Conservation (phyloP, 164 flowering plant genomes). For the Akebia trifoliata region DNA sequence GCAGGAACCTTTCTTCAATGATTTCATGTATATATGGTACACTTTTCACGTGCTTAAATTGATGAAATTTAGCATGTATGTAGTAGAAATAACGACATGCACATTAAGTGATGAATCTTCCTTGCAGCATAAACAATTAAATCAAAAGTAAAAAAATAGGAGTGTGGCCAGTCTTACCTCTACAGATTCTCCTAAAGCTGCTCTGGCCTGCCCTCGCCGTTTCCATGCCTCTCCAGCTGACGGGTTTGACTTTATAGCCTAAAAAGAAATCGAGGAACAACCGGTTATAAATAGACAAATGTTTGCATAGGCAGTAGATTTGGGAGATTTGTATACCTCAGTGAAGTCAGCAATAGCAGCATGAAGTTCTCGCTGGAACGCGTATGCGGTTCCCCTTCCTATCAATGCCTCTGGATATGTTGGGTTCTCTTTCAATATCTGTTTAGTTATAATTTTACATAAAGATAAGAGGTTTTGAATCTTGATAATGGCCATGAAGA, state of each 20-base stretch:
- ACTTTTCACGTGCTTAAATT: too few relatives aligned
- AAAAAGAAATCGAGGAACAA: constrained; percentile 8
- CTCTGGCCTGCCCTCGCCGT: constrained; percentile 96
- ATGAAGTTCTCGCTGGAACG: constrained; percentile 84
- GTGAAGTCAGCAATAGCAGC: constrained; percentile 87
- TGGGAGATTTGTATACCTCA: constrained; percentile 40
- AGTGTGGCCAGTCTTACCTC: constrained; percentile 43
- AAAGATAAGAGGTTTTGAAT: neutral
- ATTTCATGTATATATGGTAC: too few relatives aligned
- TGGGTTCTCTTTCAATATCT: constrained; percentile 84
- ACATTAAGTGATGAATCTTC: neutral
- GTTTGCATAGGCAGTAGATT: neutral
- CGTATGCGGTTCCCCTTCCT: constrained; percentile 97
- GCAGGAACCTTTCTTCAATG: too few relatives aligned
- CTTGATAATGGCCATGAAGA: neutral
- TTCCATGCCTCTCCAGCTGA: constrained; percentile 98
- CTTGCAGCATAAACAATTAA: neutral
- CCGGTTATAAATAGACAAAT: constrained; percentile 2
- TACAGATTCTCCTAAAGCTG: constrained; percentile 81
- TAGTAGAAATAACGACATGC: neutral
- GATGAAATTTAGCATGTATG: neutral
- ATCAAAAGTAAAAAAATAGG: neutral
- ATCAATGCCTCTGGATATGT: constrained; percentile 87
- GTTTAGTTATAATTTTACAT: constrained; percentile 13
- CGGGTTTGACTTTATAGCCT: constrained; percentile 85